Evolutionary conservation across 2,329 filamentous ascomycete genomes (phyloP), one percentile per base, ranked within the genome.

Genomic region (Epichloe aotearoae): DNA sequence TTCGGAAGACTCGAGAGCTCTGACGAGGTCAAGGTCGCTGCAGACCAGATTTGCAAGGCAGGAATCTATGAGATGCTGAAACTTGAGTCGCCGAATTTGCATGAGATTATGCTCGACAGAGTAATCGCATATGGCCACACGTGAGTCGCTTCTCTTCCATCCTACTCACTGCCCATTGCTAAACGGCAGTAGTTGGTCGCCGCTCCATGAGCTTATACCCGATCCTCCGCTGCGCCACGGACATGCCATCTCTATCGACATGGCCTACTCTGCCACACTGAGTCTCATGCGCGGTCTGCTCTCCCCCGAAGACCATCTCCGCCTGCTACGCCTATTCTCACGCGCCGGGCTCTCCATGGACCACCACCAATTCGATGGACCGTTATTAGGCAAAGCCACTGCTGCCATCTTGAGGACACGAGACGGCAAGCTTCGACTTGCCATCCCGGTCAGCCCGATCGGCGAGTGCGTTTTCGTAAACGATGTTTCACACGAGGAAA

Each of bases 81-180:
- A 69, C 73, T 86, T 1, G 83, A 87, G 69, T 82, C 82, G 1
- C 83, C 83, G 1, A 87, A 86, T 58, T 68, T 87, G 7, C 83
- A 86, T 59, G 83, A 87, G 69, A 83, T 86, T 50, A 82, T 81
- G 50, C 71, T 87, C 8, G 82, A 86, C 63, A 70, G 83, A 56
- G 81, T 87, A 14, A 86, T 87, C 62, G 83, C 83, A 2, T 87
- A 85, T 57, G 83, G 83, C 0, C 83, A 87, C 62, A 86, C 83
- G 69, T 77, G 62, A 64, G 74, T 17, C 23, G 6, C 12, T 4
- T 34, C 11, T 7, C 1, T 4, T 20, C n/a, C 5, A 10, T 7
- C 4, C 15, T 33, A 7, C 37, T 15, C 19, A 4, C 37, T 15
- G 33, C 15, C 12, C 5, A 14, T 1, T 4, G n/a, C 26, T 5